These are phyloP conservation scores for Thelephora aurantiotincta DNA, from an alignment of 768 basidiomycete species.

Conservation along the genomic window DNA sequence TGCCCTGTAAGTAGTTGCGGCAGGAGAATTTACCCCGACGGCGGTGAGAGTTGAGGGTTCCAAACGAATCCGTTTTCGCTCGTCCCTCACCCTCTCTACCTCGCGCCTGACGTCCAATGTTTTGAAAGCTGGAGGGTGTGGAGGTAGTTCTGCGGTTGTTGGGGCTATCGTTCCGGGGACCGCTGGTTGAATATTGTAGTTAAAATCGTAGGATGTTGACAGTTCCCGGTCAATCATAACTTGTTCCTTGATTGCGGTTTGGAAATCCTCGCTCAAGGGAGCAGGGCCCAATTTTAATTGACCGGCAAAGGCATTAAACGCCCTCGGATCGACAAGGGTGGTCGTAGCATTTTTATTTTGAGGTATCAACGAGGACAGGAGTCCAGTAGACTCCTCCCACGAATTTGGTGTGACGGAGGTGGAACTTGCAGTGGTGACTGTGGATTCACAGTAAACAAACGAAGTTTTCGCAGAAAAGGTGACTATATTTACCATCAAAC, in stretches of 20 bases:
- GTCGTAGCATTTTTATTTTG: conserved; percentile 37
- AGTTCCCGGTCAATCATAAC: conserved; percentile 63
- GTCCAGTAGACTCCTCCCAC: conserved; percentile 82
- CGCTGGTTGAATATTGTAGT: conserved; percentile 33
- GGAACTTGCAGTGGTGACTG: conserved; percentile 62
- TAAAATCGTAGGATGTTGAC: conserved; percentile 49
- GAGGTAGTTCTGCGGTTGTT: conserved; percentile 56
- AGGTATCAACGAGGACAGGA: conserved; percentile 66
- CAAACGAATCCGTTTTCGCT: conserved; percentile 80
- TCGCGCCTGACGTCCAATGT: conserved; percentile 83
- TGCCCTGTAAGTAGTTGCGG: conserved; percentile 40
- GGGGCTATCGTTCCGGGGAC: conserved; percentile 48
- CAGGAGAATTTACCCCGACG: conserved; percentile 43
- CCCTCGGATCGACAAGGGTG: conserved; percentile 41
- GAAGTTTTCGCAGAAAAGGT: not conserved
- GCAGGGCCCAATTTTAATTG: conserved; percentile 77
- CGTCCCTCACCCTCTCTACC: conserved; percentile 79
- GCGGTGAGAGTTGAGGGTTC: conserved; percentile 56
- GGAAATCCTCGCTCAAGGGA: conserved; percentile 68
- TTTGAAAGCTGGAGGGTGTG: conserved; percentile 73
- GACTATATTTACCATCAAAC: conserved; percentile 57
- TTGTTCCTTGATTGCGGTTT: conserved; percentile 72
- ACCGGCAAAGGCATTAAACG: conserved; percentile 66
- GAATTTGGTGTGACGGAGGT: conserved; percentile 44
- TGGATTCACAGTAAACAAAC: conserved; percentile 10